Evolutionary conservation across 345 rosid species (phyloP), one percentile per base, ranked within the genome.

Genomic region (Euphorbia peplus): DNA sequence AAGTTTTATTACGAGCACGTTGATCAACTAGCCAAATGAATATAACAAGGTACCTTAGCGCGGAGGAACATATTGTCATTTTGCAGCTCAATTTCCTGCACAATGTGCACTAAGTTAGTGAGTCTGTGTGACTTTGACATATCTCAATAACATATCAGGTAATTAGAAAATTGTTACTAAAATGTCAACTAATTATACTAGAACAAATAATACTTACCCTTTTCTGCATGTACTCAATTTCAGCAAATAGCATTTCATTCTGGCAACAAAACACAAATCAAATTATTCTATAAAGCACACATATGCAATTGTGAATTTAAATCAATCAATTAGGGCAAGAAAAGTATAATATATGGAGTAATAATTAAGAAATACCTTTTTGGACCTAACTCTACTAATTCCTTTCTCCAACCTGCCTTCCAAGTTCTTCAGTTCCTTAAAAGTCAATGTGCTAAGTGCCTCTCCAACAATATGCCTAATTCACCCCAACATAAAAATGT

Each of bases 31-130:
- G 37, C 6, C 6, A 32, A 32, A 32, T 32, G 37, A 32, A 32
- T 32, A 6, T 32, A n/a, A n/a, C n/a, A n/a, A n/a, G n/a, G 32
- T 8, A 89, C 98, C 92, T 85, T 88, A 50, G 91, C 84, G 60
- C 92, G 79, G 39, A 89, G 85, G 72, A 77, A 86, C 87, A 83
- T 69, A 80, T 86, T 92, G 65, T 92, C 88, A 70, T 87, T 92
- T 67, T 89, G 96, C 73, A 92, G 86, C 81, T 89, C 92, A 29
- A 85, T 81, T 80, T 86, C 98, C 98, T 92, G 82, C 67, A 75
- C 68, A 69, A 64, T 32, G 9, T 24, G 14, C 26, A 24, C 12
- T 55, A 7, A 62, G 37, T 59, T n/a, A n/a, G n/a, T n/a, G n/a
- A n/a, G n/a, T n/a, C n/a, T n/a, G n/a, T n/a, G n/a, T n/a, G n/a